Evolutionary conservation across 2,329 filamentous ascomycete genomes (phyloP).

Genomic region (Microdochium paspali): DNA sequence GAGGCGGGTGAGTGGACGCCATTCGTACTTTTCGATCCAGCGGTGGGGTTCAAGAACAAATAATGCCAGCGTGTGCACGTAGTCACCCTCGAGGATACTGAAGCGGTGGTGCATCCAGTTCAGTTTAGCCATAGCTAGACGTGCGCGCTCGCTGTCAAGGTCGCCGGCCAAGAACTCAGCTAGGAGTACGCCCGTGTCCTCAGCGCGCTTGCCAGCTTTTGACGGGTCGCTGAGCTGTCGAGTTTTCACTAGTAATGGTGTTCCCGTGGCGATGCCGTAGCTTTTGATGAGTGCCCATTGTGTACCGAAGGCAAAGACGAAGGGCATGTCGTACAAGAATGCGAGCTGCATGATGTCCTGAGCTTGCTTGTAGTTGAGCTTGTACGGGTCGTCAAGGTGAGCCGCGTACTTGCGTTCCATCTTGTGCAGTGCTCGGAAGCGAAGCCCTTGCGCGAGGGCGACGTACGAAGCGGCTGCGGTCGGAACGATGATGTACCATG

Average conservation of each 20-base stretch:
- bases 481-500: conserved; percentile 8
- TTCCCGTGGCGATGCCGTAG: conserved; percentile 11
- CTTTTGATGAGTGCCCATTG: conserved; percentile 12
- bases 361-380: conserved; percentile 9
- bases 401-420: conserved; percentile 9
- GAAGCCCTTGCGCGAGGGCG: conserved; percentile 7
- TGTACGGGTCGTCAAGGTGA: conserved; percentile 8
- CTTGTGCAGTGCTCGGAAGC: conserved; percentile 9
- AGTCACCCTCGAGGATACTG: conserved; percentile 8
- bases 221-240: conserved; percentile 9
- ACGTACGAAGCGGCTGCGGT: conserved; percentile 7
- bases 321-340: conserved; percentile 9
- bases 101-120: conserved; percentile 14
- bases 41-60: conserved; percentile 14
- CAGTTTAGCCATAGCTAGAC: conserved; percentile 7
- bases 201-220: conserved; percentile 12
- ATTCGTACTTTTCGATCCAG: conserved; percentile 14
- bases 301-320: conserved; percentile 11
- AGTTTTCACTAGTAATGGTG: conserved; percentile 11
- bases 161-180: conserved; percentile 10
- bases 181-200: conserved; percentile 12
- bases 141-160: conserved; percentile 9
- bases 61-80: conserved; percentile 13
- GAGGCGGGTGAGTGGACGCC: conserved; percentile 10
- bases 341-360: conserved; percentile 10